phyloP scores from a whole-genome alignment of 2,329 filamentous ascomycete genomes.

The Colletotrichum trifolii region DNA sequence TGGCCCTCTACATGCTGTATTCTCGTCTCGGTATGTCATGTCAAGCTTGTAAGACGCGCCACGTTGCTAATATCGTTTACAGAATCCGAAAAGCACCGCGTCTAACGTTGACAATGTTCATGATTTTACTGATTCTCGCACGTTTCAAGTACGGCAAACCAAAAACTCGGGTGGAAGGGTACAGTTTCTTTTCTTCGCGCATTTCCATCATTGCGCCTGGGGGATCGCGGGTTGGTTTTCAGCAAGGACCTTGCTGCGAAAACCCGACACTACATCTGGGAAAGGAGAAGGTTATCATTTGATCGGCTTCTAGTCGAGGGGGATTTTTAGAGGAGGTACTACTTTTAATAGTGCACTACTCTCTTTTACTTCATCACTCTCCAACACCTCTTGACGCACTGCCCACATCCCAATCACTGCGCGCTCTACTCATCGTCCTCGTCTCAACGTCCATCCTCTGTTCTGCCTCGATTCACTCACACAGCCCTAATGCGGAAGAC shows the following conservation, averaged over 20 bases:
- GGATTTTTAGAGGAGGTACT: conserved; percentile 37
- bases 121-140: conserved; percentile 37
- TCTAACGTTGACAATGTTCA: conserved; percentile 45
- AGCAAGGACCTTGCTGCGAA: conserved; percentile 22
- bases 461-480: conserved; percentile 15
- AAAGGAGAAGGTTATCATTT: conserved; percentile 24
- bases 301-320: conserved; percentile 35
- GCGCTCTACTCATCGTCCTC: conserved; percentile 21
- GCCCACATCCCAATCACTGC: conserved; percentile 25
- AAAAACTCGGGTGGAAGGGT: conserved; percentile 35
- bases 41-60: neutral
- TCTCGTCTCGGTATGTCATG: conserved; percentile 82
- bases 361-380: conserved; percentile 36
- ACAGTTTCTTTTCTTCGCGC: conserved; percentile 35
- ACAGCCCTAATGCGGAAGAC: conserved; percentile 29
- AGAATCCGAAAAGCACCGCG: conserved; percentile 60
- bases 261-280: conserved; percentile 27
- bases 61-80: conserved; percentile 42
- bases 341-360: conserved; percentile 39
- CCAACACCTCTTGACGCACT: conserved; percentile 33
- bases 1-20: conserved; percentile 99
- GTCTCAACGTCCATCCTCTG: conserved; percentile 7
- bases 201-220: conserved; percentile 32
- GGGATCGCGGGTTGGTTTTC: conserved; percentile 29
- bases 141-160: conserved; percentile 36